Evolutionary conservation across 306 rosid species (phyloP), one percentile per base, ranked within the genome.

Genomic region (Aeschynomene evenia): DNA sequence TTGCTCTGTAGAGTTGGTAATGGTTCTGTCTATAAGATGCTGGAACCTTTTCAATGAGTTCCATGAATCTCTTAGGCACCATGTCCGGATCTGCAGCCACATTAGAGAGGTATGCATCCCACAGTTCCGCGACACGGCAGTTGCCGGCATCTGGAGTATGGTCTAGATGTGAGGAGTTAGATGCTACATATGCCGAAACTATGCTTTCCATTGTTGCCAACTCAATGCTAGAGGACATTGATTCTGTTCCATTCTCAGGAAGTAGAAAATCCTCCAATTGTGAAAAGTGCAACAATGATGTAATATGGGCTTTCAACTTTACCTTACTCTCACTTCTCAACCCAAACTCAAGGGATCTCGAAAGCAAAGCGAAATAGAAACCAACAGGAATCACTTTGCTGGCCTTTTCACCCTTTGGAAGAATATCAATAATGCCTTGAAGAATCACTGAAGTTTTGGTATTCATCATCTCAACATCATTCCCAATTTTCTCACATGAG

Each of bases 361-460:
- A 84, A 67, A 92, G 92, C 83, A 89, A 70, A 3, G 96, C 95
- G 74, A 92, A 84, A 76, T 86, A 89, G 70, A 92, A 89, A 6
- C 96, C 85, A 0, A 89, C 85, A 1, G 96, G 96, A 66, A 92
- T 80, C 19, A 79, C 84, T 73, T 87, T 84, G 63, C 95, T 51
- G 24, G 84, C 78, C 69, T 85, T 89, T 63, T 57, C 82, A 42
- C 85, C 82, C 28, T 56, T 40, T 8, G 87, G 96, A 16, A 89
- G 89, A 61, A 92, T 86, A 73, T 89, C 91, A 77, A 87, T 77
- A 66, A 92, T 28, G 18, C 98, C 98, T 77, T 88, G 86, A 39
- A 92, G 76, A 22, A 87, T 77, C 26, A 63, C 63, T 16, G 81
- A 63, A 63, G 80, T 83, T 61, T 75, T 80, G 49, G 42, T 53